These are phyloP conservation scores for Curvularia sp. DNA, from an alignment of 2,329 filamentous ascomycete genomes.

Conservation along the genomic window DNA sequence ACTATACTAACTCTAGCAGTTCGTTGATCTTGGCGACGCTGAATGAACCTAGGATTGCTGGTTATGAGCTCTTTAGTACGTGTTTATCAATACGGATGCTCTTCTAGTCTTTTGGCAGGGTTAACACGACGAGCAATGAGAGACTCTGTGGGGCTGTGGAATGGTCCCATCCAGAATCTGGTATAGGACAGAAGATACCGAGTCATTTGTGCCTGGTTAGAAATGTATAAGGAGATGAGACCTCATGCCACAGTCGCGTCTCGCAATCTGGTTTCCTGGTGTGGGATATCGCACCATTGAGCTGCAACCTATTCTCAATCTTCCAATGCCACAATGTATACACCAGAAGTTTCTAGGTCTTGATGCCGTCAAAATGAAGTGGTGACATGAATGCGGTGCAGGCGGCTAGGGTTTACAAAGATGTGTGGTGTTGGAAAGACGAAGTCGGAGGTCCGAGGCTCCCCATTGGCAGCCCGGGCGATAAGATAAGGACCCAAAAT, in stretches of 20 bases:
- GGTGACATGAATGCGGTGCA: background rate
- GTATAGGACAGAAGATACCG: background rate
- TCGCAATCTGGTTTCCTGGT: background rate
- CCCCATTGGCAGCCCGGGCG: slow-evolving; percentile 8
- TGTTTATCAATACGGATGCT: background rate
- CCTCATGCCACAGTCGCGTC: background rate
- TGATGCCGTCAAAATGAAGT: background rate
- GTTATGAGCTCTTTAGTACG: background rate
- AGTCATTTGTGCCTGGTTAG: background rate
- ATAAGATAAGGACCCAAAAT: slow-evolving; percentile 21
- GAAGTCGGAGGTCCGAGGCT: slow-evolving; percentile 14
- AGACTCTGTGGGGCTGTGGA: background rate
- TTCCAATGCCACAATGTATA: too few species aligned
- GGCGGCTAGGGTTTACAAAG: background rate
- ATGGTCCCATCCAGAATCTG: background rate
- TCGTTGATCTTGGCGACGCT: too few species aligned
- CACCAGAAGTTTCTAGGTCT: background rate
- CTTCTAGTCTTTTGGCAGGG: background rate
- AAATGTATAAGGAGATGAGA: too few species aligned
- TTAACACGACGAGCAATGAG: background rate
- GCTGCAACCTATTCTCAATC: too few species aligned
- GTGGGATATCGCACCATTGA: background rate
- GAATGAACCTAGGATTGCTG: too few species aligned
- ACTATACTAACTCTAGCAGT: background rate
- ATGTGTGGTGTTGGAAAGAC: slow-evolving; percentile 2